Evolutionary conservation across 1,284 basidiomycete genomes (phyloP), one percentile per base, ranked within the genome.

Genomic region (Malassezia sp.): DNA sequence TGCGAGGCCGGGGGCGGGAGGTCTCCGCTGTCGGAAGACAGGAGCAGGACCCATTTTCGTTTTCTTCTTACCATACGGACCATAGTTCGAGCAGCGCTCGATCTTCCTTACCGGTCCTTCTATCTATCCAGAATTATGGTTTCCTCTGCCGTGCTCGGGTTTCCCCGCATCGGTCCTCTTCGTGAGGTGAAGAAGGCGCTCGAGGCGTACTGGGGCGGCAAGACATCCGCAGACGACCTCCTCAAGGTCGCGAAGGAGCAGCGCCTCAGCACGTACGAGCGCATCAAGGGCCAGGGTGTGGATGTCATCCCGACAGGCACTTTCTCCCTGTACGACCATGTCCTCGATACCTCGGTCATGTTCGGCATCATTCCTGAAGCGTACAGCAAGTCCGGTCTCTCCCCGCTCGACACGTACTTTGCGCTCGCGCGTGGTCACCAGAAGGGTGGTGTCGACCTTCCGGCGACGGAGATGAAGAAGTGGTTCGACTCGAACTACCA

Each of bases 401-500:
- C 85, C 35, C 77, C 81, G 50, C 82, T 97, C 60, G 93, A 99
- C 77, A 82, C 89, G 71, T 95, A 87, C 77, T 71, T 71, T 39
- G 69, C 93, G 65, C 90, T 97, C 85, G 93, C 90, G 56, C 93
- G 93, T 76, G 93, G 93, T 54, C 87, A 90, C 71, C 93, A 99
- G 76, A 79, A 75, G 71, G 73, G 83, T 54, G 83, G 80, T 54
- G 88, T 99, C 64, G 93, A 99, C 75, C 86, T 96, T 55, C 88
- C 88, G 42, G 91, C 91, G 44, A 90, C 81, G 62, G 91, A 96
- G 78, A 97, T 96, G 91, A 93, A 93, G 80, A 95, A 93, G 75
- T 95, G 89, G 87, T 97, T 96, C 74, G 91, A 97, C 77, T 95
- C 90, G 48, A 99, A 97, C 81, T 97, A 97, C 79, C 93, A 97